Base-by-base conservation (phyloP, 345 rosid genomes). In the Gossypium sturtianum region DNA sequence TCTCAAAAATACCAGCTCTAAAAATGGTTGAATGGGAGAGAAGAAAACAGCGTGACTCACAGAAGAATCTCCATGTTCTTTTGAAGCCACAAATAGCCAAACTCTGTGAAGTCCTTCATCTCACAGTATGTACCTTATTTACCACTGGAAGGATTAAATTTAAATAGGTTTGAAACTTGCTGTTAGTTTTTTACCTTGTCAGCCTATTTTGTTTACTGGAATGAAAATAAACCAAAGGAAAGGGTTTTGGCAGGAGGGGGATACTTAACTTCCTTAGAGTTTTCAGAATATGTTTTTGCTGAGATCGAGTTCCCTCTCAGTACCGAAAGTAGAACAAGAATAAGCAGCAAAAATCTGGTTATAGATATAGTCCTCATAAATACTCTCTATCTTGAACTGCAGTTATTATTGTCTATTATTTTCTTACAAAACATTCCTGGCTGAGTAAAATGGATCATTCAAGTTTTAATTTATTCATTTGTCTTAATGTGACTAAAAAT, bases 51-150 rank as follows among this genome's bases (percentile, higher is more conserved):
- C 75, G n/a, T 44, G 87, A 86, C 72, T 87, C 83, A 27, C 96
- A 89, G 82, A 85, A 81, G 79, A 80, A 77, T 83, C 92, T 95
- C 52, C 87, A 86, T 81, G 80, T 79, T 76, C 74, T 72, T 75
- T 83, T 91, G 82, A 88, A 86, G 89, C 90, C 83, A 54, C 84
- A 84, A 72, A 83, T 90, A 45, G 83, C 85, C 70, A 85, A 82
- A 81, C 97, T 95, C 74, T 82, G 90, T 82, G 83, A 86, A 83
- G 81, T 85, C 76, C 79, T 92, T 65, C 79, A 75, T 66, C 87
- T 91, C 65, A 81, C 90, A 52, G 98, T 95, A 84, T 80, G 89
- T 74, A 52, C 58, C 74, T 20, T 52, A 48, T 75, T 80, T 64
- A 60, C 62, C 71, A 71, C 72, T 53, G 74, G 65, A 41, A 54